Evolutionary conservation across 805 yeast species (phyloP).

Genomic region (Monosporozyma siamensis): DNA sequence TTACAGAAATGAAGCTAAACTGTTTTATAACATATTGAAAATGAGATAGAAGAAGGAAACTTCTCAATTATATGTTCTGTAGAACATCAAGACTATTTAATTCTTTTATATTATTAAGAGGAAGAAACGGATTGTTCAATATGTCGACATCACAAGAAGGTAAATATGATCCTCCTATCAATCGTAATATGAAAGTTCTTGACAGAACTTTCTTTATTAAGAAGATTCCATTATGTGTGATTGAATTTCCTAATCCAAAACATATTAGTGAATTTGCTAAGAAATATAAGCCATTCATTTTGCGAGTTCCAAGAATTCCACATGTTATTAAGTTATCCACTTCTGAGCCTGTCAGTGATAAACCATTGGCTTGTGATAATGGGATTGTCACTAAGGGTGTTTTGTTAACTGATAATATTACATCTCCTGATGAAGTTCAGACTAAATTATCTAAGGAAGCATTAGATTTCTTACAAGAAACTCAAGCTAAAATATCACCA

Average conservation of each 20-base stretch:
- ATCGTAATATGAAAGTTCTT: slow-evolving; percentile 53
- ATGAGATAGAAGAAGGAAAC: too few species aligned
- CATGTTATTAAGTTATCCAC: slow-evolving; percentile 45
- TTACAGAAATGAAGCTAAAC: too few species aligned
- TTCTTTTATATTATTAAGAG: not conserved
- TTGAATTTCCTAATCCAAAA: slow-evolving; percentile 59
- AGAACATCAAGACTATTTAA: not conserved
- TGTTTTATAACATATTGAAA: too few species aligned
- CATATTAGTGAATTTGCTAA: slow-evolving; percentile 55
- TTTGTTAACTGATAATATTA: slow-evolving; percentile 46
- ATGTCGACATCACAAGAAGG: not conserved
- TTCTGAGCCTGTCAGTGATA: slow-evolving; percentile 10
- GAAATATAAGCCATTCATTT: slow-evolving; percentile 46
- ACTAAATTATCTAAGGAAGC: slow-evolving; percentile 36
- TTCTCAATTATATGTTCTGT: not conserved
- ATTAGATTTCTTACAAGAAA: slow-evolving; percentile 37
- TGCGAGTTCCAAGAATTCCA: slow-evolving; percentile 61
- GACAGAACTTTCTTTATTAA: slow-evolving; percentile 57
- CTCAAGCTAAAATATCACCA: slow-evolving; percentile 39
- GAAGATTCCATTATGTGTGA: slow-evolving; percentile 54
- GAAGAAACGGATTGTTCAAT: not conserved
- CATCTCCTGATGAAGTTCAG: slow-evolving; percentile 31
- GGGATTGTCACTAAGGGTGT: slow-evolving; percentile 34
- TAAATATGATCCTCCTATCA: slow-evolving; percentile 51
- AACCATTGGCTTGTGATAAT: slow-evolving; percentile 22